Percentiles rank a stretch among this genome's conserved stretches.
Evolutionary conservation across 2,329 filamentous ascomycete species (phyloP).

Genomic region (Leptoxyphium fumago): DNA sequence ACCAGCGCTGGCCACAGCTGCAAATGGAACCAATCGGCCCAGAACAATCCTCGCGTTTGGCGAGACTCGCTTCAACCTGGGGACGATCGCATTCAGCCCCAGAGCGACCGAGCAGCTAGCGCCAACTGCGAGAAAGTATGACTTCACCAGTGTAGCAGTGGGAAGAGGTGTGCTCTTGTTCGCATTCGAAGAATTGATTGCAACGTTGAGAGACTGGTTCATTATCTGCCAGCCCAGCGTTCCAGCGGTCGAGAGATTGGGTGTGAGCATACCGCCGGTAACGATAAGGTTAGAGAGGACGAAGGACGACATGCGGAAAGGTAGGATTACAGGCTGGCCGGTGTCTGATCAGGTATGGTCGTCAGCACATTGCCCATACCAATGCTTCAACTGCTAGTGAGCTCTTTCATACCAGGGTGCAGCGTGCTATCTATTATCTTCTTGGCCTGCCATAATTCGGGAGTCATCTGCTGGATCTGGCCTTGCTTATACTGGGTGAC

Average conservation of each 20-base stretch:
- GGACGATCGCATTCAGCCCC: slow-evolving; percentile 79
- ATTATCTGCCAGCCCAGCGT: slow-evolving; percentile 88
- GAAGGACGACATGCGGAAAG: slow-evolving; percentile 95
- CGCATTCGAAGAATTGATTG: slow-evolving; percentile 92
- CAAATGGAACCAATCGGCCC: slow-evolving; percentile 83
- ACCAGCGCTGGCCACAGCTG: slow-evolving; percentile 81
- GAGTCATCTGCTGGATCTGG: slow-evolving; percentile 64
- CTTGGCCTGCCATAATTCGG: slow-evolving; percentile 87
- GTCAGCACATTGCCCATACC: neutral
- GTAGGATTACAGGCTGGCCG: slow-evolving; percentile 77
- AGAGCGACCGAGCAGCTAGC: slow-evolving; percentile 90
- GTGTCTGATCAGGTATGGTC: slow-evolving; percentile 49
- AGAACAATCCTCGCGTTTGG: slow-evolving; percentile 64
- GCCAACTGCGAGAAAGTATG: slow-evolving; percentile 80
- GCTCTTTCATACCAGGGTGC: slow-evolving; percentile 58
- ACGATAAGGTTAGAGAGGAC: slow-evolving; percentile 88
- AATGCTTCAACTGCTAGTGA: too few relatives aligned
- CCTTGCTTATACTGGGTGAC: slow-evolving; percentile 79
- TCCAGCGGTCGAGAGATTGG: slow-evolving; percentile 66
- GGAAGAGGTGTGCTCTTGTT: slow-evolving; percentile 92
- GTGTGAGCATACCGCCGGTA: slow-evolving; percentile 92
- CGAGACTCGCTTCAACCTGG: slow-evolving; percentile 61
- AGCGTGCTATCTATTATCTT: slow-evolving; percentile 94
- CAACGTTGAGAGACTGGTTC: slow-evolving; percentile 96
- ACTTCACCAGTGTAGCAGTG: slow-evolving; percentile 66